Evolutionary conservation across 345 rosid genomes (phyloP), one percentile per base, ranked within the genome.

Genomic region (Syzygium aromaticum): DNA sequence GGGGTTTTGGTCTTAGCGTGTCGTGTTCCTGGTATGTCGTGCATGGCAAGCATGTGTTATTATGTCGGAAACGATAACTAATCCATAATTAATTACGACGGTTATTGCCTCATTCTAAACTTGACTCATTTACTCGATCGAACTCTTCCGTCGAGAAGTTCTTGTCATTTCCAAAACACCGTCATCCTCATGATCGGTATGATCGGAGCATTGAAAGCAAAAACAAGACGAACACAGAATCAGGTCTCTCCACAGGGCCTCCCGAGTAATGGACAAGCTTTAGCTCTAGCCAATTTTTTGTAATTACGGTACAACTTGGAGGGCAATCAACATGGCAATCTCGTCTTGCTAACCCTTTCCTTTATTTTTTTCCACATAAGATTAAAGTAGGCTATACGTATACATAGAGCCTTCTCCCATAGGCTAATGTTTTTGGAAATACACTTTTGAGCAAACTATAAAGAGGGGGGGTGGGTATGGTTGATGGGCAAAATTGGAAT

Each of bases 1-100:
- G 64, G 64, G 43, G 43, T 27, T 27, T 59, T 3, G 27, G 0
- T 59, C 3, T 25, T 0, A 40, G 3, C 0, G 0, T 1, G 14
- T 2, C 38, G 4, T 14, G 38, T n/a, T n/a, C n/a, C n/a, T n/a
- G n/a, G n/a, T n/a, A n/a, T n/a, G n/a, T n/a, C 38, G 4, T 14
- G 38, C 73, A 61, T 13, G 33, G 4, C 17, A 5, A 61, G 19
- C 73, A n/a, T 9, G 16, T 61, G 73, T n/a, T 61, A 14, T 12
- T 16, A 0, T 14, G 19, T 5, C 15, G n/a, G 4, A n/a, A 13
- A n/a, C 8, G 13, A 12, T n/a, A 61, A n/a, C 17, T n/a, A 61
- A 61, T 61, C 15, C 19, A 2, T 13, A n/a, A 61, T n/a, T n/a
- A n/a, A 61, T 40, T 40, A 40, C 43, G 1, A 61, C 0, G 0